These are phyloP conservation scores for Amanita phalloides DNA, from an alignment of 768 basidiomycete genomes.

Conservation along the genomic window DNA sequence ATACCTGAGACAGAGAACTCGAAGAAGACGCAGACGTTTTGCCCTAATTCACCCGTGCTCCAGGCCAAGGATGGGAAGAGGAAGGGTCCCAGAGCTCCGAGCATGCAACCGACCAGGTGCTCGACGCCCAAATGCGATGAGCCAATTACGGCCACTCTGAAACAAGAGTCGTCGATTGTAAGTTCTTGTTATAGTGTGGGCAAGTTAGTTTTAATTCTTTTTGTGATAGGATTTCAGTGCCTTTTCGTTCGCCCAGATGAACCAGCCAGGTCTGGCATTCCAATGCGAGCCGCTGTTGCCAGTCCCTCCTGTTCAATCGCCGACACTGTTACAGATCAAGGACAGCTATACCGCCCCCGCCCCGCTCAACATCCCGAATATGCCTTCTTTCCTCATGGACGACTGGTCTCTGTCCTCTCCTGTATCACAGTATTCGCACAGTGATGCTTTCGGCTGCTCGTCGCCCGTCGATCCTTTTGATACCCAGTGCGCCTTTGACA, in stretches of 20 bases:
- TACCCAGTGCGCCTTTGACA: neutral
- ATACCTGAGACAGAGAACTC: constrained; percentile 20
- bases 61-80: constrained; percentile 6
- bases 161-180: constrained; percentile 41
- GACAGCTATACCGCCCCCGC: neutral
- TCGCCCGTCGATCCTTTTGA: neutral
- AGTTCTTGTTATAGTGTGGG: constrained; percentile 15
- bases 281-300: constrained; percentile 18
- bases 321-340: neutral
- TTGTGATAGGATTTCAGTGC: constrained; percentile 27
- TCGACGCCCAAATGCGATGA: constrained; percentile 16
- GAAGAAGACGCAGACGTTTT: constrained; percentile 20
- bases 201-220: neutral
- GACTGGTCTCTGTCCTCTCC: neutral
- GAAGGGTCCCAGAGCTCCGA: constrained; percentile 24
- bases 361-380: neutral
- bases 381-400: constrained; percentile 1
- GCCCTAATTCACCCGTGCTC: constrained; percentile 15
- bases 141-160: constrained; percentile 19
- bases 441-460: neutral
- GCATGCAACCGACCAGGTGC: constrained; percentile 25
- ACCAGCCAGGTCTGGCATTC: constrained; percentile 19
- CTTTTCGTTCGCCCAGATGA: constrained; percentile 34
- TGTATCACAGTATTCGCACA: neutral
- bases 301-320: neutral